Base-by-base conservation (phyloP, 2,329 filamentous ascomycete species). In the Diaporthe ilicicola region DNA sequence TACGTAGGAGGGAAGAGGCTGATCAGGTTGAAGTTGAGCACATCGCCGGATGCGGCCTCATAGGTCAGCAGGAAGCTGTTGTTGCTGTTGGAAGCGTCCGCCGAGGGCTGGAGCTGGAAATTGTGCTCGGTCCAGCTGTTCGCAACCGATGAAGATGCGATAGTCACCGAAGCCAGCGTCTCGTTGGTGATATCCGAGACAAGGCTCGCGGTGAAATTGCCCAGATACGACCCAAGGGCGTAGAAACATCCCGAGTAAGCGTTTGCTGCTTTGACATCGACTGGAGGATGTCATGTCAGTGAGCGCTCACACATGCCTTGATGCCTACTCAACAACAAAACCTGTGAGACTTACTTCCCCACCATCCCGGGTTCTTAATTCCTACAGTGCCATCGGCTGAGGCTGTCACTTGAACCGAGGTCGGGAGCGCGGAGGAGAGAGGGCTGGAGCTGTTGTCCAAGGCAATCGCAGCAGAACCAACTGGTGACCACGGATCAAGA, bases 101-200 rank as follows among this genome's bases (percentile, higher is more conserved):
- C 81, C 42, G 72, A 76, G 4, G 83, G 85, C 24, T 78, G 78
- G 3, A 87, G 80, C 75, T 79, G 79, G 61, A 83, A 86, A 67
- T 83, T 81, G 69, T 90, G 83, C 77, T 89, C 85, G 50, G 85
- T 84, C 81, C 88, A 88, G 37, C 86, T 79, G 27, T 80, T 76
- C 3, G 82, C 75, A 1, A 77, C 77, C 3, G 82, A 77, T 66
- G 78, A 77, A 4, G 83, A 87, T 67, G 82, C 78, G 69, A 91
- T 83, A 42, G 85, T 82, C 44, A 86, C 81, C 0, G 77, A 80
- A 3, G 82, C 85, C 74, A 86, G 86, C 0, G 82, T 80, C 54
- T 84, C 82, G 5, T 81, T 80, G 5, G 81, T 86, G 19, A 84
- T 75, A 34, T 82, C 82, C 9, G 84, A 86, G 71, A 81, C 79